These are phyloP conservation scores for Monotropa hypopitys DNA, from an alignment of 179 eudicot species.

Conservation along the genomic window DNA sequence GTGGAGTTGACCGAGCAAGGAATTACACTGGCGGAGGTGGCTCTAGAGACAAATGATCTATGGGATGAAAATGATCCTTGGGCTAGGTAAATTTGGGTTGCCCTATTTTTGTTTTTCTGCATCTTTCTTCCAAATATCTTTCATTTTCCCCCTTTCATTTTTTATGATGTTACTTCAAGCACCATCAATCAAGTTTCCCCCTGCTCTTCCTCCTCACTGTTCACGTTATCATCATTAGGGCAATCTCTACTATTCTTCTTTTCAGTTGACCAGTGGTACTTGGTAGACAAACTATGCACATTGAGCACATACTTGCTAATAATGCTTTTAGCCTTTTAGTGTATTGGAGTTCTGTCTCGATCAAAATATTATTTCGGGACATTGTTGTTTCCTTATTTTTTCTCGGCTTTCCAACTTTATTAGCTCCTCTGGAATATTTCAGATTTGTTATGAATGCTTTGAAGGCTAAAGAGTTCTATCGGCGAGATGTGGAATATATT, in stretches of 20 bases:
- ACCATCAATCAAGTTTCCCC: neutral
- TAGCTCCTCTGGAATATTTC: slow-evolving; percentile 16
- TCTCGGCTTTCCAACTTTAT: neutral
- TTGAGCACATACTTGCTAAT: neutral
- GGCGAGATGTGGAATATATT: slow-evolving; percentile 85
- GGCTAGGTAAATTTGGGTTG: slow-evolving; percentile 60
- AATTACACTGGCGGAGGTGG: slow-evolving; percentile 75
- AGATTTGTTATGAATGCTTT: slow-evolving; percentile 91
- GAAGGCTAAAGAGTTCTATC: slow-evolving; percentile 94
- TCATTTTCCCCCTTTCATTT: neutral
- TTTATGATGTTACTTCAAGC: neutral
- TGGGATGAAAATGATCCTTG: slow-evolving; percentile 99
- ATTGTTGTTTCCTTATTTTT: neutral
- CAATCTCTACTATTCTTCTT: neutral
- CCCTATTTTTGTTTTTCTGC: neutral
- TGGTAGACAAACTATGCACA: neutral
- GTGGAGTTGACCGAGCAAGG: slow-evolving; percentile 97
- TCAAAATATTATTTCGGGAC: neutral
- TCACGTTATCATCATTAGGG: neutral
- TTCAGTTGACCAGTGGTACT: neutral
- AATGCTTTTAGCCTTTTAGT: slow-evolving; percentile 2
- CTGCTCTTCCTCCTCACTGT: neutral
- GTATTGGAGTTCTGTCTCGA: neutral
- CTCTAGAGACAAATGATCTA: slow-evolving; percentile 82
- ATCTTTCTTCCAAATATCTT: neutral